Conservation (phyloP, 768 basidiomycete species). For the Boletus fagicola region DNA sequence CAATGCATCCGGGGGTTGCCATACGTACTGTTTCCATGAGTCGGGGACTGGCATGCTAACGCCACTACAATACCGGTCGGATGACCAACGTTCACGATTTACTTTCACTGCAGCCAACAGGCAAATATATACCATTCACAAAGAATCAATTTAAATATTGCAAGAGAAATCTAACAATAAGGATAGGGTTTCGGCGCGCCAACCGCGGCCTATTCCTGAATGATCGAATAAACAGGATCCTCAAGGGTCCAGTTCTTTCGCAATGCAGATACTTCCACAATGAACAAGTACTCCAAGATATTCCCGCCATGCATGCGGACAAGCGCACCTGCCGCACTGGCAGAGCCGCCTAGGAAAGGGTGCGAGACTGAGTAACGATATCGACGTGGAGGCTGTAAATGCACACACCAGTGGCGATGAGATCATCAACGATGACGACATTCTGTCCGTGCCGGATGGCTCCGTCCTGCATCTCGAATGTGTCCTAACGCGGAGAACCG, state of each 20-base stretch:
- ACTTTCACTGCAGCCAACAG: background rate
- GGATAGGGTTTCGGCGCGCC: constrained; percentile 20
- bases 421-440: constrained; percentile 88
- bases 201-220: constrained; percentile 53
- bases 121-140: constrained; percentile 1
- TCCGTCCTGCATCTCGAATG: constrained; percentile 93
- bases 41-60: background rate
- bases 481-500: constrained; percentile 53
- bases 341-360: constrained; percentile 73
- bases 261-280: constrained; percentile 78
- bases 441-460: constrained; percentile 80
- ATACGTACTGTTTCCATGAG: background rate
- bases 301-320: constrained; percentile 80
- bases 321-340: constrained; percentile 88
- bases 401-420: constrained; percentile 91
- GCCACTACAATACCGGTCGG: background rate
- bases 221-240: constrained; percentile 85
- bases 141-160: background rate
- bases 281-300: constrained; percentile 90
- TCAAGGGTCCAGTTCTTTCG: constrained; percentile 67
- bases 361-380: constrained; percentile 6
- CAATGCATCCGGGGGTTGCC: background rate
- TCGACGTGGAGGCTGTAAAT: background rate
- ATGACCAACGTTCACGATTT: background rate
- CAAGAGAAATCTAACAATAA: constrained; percentile 16